Conservation (phyloP, 495 filamentous ascomycete species). For the Chaetomium cochliodes region DNA sequence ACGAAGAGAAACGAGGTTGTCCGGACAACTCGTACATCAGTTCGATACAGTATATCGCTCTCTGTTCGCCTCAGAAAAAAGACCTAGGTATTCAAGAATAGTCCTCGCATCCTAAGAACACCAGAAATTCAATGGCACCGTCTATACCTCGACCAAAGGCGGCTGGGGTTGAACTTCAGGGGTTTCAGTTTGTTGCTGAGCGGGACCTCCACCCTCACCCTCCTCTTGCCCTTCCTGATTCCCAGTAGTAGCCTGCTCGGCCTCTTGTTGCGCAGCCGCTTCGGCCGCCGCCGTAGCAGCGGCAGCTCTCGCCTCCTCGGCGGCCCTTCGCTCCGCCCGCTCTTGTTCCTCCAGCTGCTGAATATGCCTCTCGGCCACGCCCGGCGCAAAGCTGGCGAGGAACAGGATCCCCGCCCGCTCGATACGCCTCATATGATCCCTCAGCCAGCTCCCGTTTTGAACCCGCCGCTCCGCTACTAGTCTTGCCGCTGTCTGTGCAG, state of each 20-base stretch:
- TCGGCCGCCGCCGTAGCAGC: slow-evolving; percentile 26
- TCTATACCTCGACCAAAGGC: slow-evolving; percentile 10
- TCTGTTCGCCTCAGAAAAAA: not conserved
- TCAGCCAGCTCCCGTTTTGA: slow-evolving; percentile 52
- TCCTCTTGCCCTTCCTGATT: slow-evolving; percentile 9
- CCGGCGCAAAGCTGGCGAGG: slow-evolving; percentile 79
- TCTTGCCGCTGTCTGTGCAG: slow-evolving; percentile 54
- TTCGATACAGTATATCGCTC: not conserved
- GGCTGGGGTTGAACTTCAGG: slow-evolving; percentile 10
- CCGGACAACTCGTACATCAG: not conserved
- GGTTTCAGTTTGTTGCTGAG: slow-evolving; percentile 2
- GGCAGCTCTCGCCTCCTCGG: slow-evolving; percentile 46
- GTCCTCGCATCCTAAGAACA: not conserved
- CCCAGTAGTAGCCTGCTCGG: slow-evolving; percentile 6
- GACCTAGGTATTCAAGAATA: not conserved
- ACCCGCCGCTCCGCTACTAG: slow-evolving; percentile 53
- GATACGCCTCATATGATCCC: slow-evolving; percentile 57
- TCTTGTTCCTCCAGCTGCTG: slow-evolving; percentile 64
- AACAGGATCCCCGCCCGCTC: slow-evolving; percentile 81
- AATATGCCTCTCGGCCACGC: slow-evolving; percentile 81
- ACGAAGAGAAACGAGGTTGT: no score
- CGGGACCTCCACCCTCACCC: not conserved
- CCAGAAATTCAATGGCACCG: not conserved
- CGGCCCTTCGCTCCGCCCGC: slow-evolving; percentile 47
- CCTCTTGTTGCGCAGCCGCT: slow-evolving; percentile 17